Base-by-base conservation (phyloP, 2,329 filamentous ascomycete species). In the Cercospora sp. region DNA sequence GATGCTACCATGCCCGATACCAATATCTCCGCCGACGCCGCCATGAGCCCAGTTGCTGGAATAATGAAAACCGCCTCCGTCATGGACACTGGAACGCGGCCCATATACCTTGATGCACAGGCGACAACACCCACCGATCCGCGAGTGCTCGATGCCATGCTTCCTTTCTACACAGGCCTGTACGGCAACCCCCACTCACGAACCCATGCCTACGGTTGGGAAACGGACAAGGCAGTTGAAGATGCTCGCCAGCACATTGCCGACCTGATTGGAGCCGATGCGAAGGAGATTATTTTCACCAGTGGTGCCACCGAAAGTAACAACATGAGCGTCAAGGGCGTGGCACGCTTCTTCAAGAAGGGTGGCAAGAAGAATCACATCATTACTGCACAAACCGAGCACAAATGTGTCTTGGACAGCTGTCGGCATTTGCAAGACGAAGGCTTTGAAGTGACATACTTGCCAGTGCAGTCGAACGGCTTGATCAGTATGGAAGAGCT, bases 301-400 rank as follows among this genome's bases (percentile, higher is more conserved):
- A 97, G 94, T 76, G 95, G 95, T 65, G 95, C 95, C 16, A 99
- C 95, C 0, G 95, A 99, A 83, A 97, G 93, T 79, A 99, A 99
- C 82, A 99, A 99, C 77, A 99, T 99, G 95, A 97, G 93, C 81
- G 93, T 99, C 83, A 99, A 99, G 83, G 95, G 95, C 71, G 94
- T 99, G 8, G 94, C 95, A 20, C 87, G 94, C 71, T 99, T 99
- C 83, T 97, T 97, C 79, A 93, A 93, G 72, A 89, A 92, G 67
- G 89, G 88, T 2, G 94, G 93, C 75, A 97, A 97, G 88, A 98
- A 98, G 89, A 97, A 91, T 83, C 95, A 99, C 81, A 94, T 99
- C 77, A 93, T 99, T 80, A 99, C 95, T 26, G 93, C 89, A 45
- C 95, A 98, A 83, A 99, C 95, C 0, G 95, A 99, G 82, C 95